Evolutionary conservation across 2,329 filamentous ascomycete species (phyloP), one percentile per base, ranked within the genome.

Genomic region (Scedosporium dehoogii): DNA sequence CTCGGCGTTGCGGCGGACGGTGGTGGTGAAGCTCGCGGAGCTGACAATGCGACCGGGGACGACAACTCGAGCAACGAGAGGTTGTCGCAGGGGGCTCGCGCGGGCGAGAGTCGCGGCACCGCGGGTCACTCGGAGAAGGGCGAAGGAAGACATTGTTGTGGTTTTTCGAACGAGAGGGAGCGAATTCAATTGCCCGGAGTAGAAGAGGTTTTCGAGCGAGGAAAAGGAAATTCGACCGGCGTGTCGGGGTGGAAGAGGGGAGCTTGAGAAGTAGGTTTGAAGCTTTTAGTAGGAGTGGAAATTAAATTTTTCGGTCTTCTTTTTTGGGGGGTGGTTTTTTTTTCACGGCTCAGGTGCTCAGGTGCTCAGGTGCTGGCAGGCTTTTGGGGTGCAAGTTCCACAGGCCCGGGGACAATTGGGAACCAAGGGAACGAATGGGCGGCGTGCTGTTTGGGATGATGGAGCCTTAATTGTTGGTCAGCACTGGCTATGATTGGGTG

Each of bases 121-220:
- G 78, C 89, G 88, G 75, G 83, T 87, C 72, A 87, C 77, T 74
- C 89, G 88, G 78, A 92, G 80, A 72, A 92, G 76, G 68, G 84
- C 78, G 70, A 88, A 61, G 59, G 59, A 86, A 74, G 85, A 84
- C 85, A 88, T 89, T 76, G 65, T 44, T 56, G 7, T 48, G 10
- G 10, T 25, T 25, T 44, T 25, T 44, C n/a, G 18, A 23, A 14
- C 29, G 29, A 9, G 51, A n/a, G 23, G 21, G 12, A 27, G 23
- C 23, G 51, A 27, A 55, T 55, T 48, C 51, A 55, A 55, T 58
- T 58, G 55, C 55, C 55, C 55, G 55, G 55, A 55, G 21, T 23
- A 23, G 23, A 55, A 55, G 51, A 55, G 23, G 38, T n/a, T 16
- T 38, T 59, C 29, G 58, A 21, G 29, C 16, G 58, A 46, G 58